phyloP scores from a whole-genome alignment of 1,284 basidiomycete species.

The Thecaphora thlaspeos region DNA sequence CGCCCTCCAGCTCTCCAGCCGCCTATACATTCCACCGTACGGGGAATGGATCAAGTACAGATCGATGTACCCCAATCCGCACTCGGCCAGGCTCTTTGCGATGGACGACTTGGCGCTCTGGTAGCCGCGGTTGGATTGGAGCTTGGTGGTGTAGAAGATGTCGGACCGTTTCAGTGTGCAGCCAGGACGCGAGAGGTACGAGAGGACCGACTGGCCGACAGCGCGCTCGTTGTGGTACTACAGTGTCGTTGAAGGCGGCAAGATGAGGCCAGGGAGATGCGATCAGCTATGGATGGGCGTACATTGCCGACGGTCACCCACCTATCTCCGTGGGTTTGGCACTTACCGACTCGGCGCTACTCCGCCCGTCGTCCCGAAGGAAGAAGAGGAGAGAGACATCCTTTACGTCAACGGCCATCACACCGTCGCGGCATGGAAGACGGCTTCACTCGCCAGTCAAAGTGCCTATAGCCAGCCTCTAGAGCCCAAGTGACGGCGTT shows the following conservation, averaged over 20 bases:
- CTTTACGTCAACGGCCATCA: not conserved
- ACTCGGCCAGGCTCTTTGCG: slow-evolving; percentile 18
- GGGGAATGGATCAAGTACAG: slow-evolving; percentile 52
- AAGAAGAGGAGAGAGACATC: too few relatives aligned
- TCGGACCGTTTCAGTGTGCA: slow-evolving; percentile 7
- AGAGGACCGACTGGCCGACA: slow-evolving; percentile 9
- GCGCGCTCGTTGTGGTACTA: slow-evolving; percentile 13
- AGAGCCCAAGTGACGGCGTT: slow-evolving; percentile 22
- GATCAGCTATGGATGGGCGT: too few relatives aligned
- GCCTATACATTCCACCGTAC: slow-evolving; percentile 33
- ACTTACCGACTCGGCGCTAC: too few relatives aligned
- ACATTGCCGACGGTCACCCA: too few relatives aligned
- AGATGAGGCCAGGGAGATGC: too few relatives aligned
- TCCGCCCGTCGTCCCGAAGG: too few relatives aligned
- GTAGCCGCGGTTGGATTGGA: slow-evolving; percentile 25
- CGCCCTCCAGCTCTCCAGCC: slow-evolving; percentile 43
- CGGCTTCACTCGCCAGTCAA: slow-evolving; percentile 14
- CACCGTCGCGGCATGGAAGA: not conserved
- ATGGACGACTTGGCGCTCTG: slow-evolving; percentile 22
- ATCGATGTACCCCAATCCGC: slow-evolving; percentile 40
- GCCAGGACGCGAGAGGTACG: slow-evolving; percentile 6
- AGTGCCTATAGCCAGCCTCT: slow-evolving; percentile 19
- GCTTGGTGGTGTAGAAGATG: slow-evolving; percentile 20
- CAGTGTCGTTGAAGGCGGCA: too few relatives aligned
- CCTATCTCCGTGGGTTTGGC: too few relatives aligned